Evolutionary conservation across 345 rosid species (phyloP).

Genomic region (Corchorus olitorius): DNA sequence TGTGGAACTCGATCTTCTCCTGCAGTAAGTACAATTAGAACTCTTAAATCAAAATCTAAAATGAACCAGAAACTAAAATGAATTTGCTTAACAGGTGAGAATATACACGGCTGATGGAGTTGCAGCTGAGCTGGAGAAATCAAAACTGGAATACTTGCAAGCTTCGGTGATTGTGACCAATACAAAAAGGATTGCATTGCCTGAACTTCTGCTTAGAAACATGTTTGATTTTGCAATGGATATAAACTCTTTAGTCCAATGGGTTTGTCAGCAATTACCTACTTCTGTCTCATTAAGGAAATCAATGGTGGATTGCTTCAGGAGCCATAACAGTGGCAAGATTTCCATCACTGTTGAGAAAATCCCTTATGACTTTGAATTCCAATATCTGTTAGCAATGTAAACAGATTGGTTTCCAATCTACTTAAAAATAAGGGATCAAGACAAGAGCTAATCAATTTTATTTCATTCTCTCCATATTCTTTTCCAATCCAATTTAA

Average conservation of each 20-base stretch:
- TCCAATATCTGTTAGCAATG: constrained; percentile 79
- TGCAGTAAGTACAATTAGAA: constrained; percentile 53
- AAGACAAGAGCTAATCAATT: background rate
- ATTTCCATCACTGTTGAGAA: constrained; percentile 58
- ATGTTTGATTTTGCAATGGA: constrained; percentile 55
- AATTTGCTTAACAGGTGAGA: constrained; percentile 54
- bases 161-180: constrained; percentile 71
- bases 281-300: constrained; percentile 83
- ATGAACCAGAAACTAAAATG: background rate
- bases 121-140: constrained; percentile 64
- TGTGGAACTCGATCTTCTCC: constrained; percentile 93
- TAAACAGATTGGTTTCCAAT: constrained; percentile 21
- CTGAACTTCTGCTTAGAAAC: constrained; percentile 70
- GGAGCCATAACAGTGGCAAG: constrained; percentile 50
- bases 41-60: too few relatives aligned
- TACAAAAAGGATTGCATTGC: constrained; percentile 71
- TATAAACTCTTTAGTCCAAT: constrained; percentile 64
- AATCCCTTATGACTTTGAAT: constrained; percentile 80
- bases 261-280: constrained; percentile 91
- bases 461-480: too few relatives aligned
- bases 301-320: constrained; percentile 88
- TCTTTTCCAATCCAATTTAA: too few relatives aligned
- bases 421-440: too few relatives aligned
- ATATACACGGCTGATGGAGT: constrained; percentile 82
- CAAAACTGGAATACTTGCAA: constrained; percentile 87